Evolutionary conservation across 148 eudicot species (phyloP).

Genomic region (Silene latifolia): DNA sequence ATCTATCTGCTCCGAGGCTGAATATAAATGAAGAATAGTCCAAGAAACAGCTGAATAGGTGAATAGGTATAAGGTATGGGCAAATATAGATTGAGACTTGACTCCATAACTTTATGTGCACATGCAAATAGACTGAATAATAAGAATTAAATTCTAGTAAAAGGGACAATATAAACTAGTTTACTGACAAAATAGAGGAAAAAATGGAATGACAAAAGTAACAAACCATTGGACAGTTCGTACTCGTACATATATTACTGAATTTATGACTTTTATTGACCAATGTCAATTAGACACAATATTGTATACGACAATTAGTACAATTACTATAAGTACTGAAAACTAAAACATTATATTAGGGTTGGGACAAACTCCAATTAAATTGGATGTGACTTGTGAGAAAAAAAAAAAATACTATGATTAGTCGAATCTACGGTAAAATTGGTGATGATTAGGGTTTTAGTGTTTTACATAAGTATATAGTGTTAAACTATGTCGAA

Average conservation of each 20-base stretch:
- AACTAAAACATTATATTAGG: neutral
- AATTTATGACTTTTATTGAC: slow-evolving; percentile 1
- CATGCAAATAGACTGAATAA: neutral
- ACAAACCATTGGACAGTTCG: slow-evolving; percentile 6
- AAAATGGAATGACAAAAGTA: neutral
- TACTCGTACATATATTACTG: slow-evolving; percentile 1
- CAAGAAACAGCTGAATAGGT: neutral
- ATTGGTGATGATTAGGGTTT: too few species aligned
- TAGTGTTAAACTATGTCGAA: too few species aligned
- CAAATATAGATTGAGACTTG: neutral
- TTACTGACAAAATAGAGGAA: slow-evolving; percentile 11
- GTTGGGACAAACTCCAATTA: neutral
- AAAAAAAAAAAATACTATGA: neutral
- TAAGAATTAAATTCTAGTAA: neutral
- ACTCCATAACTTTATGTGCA: neutral
- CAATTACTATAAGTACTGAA: neutral
- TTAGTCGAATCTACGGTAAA: too few species aligned
- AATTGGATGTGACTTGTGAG: neutral
- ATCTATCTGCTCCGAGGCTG: neutral
- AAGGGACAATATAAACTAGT: slow-evolving; percentile 1
- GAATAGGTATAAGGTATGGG: neutral
- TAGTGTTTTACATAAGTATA: too few species aligned
- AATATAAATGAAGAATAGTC: neutral
- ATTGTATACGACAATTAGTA: slow-evolving; percentile 10
- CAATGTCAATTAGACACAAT: neutral